Evolutionary conservation across 23 red algal genomes (phyloP).

Genomic region (Agarophyton chilense): DNA sequence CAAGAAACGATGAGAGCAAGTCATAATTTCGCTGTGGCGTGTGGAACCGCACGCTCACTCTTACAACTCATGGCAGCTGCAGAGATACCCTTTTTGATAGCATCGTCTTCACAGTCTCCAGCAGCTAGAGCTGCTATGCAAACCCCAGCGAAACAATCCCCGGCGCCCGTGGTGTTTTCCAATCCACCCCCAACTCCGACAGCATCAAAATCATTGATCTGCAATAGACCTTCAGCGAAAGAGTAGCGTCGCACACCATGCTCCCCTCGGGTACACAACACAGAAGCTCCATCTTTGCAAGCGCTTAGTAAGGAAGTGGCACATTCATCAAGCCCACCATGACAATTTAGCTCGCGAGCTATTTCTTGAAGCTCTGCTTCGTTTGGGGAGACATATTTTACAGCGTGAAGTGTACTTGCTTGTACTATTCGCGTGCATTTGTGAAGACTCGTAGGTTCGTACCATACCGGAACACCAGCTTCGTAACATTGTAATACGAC

Average conservation of each 20-base stretch:
- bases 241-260: conserved; percentile 12
- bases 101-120: conserved; percentile 26
- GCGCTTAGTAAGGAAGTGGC: neutral
- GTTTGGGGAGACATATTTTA: conserved; percentile 75
- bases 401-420: conserved; percentile 12
- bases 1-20: no score
- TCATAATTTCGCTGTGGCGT: neutral
- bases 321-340: conserved; percentile 6
- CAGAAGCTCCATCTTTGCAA: conserved; percentile 1
- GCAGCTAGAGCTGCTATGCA: conserved; percentile 30
- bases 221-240: neutral
- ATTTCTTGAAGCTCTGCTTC: conserved; percentile 51
- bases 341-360: conserved; percentile 9
- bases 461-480: conserved; percentile 56
- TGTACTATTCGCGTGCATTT: conserved; percentile 50
- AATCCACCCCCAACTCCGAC: neutral
- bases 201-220: conserved; percentile 12
- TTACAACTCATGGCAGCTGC: conserved; percentile 44
- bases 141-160: conserved; percentile 45
- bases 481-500: neutral
- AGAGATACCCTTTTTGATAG: conserved; percentile 25
- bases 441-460: conserved; percentile 56
- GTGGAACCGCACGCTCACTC: conserved; percentile 10
- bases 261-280: conserved; percentile 10
- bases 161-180: conserved; percentile 45